Conservation (phyloP, 805 yeast species). For the Zygoascus biomembranicola region DNA sequence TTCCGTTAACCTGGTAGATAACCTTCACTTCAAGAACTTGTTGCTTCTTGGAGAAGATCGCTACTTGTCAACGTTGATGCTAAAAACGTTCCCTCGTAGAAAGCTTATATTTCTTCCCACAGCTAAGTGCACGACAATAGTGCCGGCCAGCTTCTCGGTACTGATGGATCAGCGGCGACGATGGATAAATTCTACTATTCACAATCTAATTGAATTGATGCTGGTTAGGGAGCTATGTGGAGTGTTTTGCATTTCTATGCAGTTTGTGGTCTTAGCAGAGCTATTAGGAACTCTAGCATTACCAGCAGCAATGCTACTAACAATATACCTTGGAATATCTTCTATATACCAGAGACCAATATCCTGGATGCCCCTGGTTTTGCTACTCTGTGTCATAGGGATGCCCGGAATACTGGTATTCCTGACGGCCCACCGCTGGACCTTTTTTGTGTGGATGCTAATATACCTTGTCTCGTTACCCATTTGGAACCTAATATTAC, state of each 20-base stretch:
- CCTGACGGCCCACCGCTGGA: slow-evolving; percentile 61
- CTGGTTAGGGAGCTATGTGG: slow-evolving; percentile 86
- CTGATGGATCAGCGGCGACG: slow-evolving; percentile 88
- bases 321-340: slow-evolving; percentile 65
- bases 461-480: slow-evolving; percentile 76
- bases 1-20: slow-evolving; percentile 75
- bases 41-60: slow-evolving; percentile 87
- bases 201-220: slow-evolving; percentile 80
- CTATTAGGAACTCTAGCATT: slow-evolving; percentile 79
- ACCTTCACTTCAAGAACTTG: slow-evolving; percentile 80
- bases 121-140: slow-evolving; percentile 87
- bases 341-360: slow-evolving; percentile 69
- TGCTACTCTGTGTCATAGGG: slow-evolving; percentile 74
- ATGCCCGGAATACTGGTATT: slow-evolving; percentile 77
- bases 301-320: slow-evolving; percentile 81
- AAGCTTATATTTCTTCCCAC: slow-evolving; percentile 80
- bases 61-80: slow-evolving; percentile 76
- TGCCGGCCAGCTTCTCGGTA: slow-evolving; percentile 74
- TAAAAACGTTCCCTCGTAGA: slow-evolving; percentile 81
- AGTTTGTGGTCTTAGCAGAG: slow-evolving; percentile 77
- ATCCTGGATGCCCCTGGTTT: slow-evolving; percentile 65
- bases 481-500: slow-evolving; percentile 88
- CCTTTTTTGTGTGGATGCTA: slow-evolving; percentile 70
- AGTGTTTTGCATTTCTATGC: slow-evolving; percentile 92
- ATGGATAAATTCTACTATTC: slow-evolving; percentile 94